phyloP scores from a whole-genome alignment of 2,329 filamentous ascomycete species.

The Xylaria arbuscula region DNA sequence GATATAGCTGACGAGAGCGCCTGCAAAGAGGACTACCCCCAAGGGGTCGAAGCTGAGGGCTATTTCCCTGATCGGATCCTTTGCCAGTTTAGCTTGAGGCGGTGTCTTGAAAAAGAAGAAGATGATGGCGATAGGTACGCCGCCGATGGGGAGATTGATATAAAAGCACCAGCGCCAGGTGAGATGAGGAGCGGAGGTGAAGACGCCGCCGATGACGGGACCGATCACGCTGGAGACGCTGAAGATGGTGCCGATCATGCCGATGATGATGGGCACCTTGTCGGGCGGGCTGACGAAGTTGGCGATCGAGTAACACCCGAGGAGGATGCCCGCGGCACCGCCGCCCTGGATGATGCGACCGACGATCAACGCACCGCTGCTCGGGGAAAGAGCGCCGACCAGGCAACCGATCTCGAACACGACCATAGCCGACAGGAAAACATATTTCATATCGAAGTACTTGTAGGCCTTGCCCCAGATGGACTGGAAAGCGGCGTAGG shows the following conservation, averaged over 20 bases:
- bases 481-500: conserved; percentile 50
- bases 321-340: conserved; percentile 51
- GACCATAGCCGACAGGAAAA: conserved; percentile 46
- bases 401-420: conserved; percentile 52
- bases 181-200: conserved; percentile 43
- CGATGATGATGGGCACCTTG: conserved; percentile 47
- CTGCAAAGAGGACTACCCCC: conserved; percentile 42
- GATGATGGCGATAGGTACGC: conserved; percentile 42
- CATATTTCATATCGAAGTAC: conserved; percentile 49
- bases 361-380: conserved; percentile 51
- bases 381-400: conserved; percentile 52
- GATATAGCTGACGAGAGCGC: conserved; percentile 43
- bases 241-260: conserved; percentile 49
- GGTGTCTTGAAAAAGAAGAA: conserved; percentile 47
- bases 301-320: conserved; percentile 48
- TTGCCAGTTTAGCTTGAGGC: conserved; percentile 15
- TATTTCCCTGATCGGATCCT: conserved; percentile 34
- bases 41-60: conserved; percentile 43
- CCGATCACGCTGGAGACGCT: conserved; percentile 48
- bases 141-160: conserved; percentile 52
- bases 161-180: conserved; percentile 53
- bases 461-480: conserved; percentile 53
- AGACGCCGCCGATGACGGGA: conserved; percentile 50
- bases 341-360: conserved; percentile 53
- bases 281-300: conserved; percentile 47